Percentiles rank a stretch among this genome's conserved stretches.
Evolutionary conservation across 305 asterid species (phyloP).

Genomic region (Solanum hybrid): DNA sequence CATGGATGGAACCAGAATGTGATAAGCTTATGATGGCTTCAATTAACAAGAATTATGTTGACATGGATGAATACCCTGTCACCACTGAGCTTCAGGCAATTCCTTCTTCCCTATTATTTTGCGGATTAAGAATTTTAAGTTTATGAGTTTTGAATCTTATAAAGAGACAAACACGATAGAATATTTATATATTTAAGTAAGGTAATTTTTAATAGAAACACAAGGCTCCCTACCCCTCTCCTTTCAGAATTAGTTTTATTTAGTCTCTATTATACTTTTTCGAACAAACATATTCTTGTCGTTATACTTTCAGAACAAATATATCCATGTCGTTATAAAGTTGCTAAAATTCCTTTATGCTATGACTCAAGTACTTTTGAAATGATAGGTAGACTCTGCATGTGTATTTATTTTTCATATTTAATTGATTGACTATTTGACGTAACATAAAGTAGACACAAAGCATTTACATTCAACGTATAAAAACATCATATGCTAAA

Average conservation of each 20-base stretch:
- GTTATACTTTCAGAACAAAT: not conserved
- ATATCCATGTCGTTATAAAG: not conserved
- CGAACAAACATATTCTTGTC: not conserved
- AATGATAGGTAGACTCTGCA: not conserved
- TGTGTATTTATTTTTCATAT: not conserved
- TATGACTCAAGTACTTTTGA: not conserved
- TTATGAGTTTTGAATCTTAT: not conserved
- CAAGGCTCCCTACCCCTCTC: no score
- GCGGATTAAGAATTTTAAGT: not conserved
- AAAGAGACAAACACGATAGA: not conserved
- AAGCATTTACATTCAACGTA: not conserved
- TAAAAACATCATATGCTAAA: not conserved
- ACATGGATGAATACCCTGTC: slow-evolving; percentile 55
- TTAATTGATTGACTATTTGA: not conserved
- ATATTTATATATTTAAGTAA: not conserved
- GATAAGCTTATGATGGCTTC: slow-evolving; percentile 42
- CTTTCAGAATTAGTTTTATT: not conserved
- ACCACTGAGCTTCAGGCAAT: slow-evolving; percentile 43
- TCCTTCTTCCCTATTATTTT: not conserved
- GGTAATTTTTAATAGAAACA: not conserved
- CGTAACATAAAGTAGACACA: no score
- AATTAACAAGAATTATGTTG: slow-evolving; percentile 46
- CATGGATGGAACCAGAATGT: slow-evolving; percentile 57
- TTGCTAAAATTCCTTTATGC: not conserved
- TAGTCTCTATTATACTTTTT: not conserved